Conservation (phyloP, 805 yeast species). For the Ogataea salicorniae region DNA sequence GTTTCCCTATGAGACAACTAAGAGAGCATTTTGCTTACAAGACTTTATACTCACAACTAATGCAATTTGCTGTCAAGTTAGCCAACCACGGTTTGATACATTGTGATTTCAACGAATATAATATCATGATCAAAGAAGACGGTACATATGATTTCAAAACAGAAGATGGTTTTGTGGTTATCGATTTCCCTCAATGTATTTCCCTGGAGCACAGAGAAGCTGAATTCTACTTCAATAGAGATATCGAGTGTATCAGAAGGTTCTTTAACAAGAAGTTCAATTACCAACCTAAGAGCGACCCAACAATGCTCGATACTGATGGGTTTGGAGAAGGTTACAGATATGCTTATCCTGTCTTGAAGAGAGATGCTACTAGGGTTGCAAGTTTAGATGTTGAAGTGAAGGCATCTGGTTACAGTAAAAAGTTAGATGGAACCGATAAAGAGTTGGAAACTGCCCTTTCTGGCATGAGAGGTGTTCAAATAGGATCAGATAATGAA, state of each 20-base stretch:
- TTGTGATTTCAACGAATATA: conserved; percentile 97
- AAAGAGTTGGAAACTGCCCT: conserved; percentile 76
- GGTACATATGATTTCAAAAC: conserved; percentile 48
- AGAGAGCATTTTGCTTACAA: conserved; percentile 65
- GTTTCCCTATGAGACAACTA: conserved; percentile 85
- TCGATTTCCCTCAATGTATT: conserved; percentile 98
- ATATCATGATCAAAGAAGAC: conserved; percentile 66
- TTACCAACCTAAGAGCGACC: conserved; percentile 64
- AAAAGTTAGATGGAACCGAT: conserved; percentile 36
- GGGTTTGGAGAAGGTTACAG: conserved; percentile 80
- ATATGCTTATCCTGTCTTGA: conserved; percentile 73
- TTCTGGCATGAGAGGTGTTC: conserved; percentile 52
- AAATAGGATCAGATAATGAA: conserved; percentile 28
- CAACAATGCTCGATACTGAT: conserved; percentile 67
- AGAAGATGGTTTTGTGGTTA: conserved; percentile 76
- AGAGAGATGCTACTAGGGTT: conserved; percentile 64
- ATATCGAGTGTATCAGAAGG: conserved; percentile 81
- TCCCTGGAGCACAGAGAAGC: conserved; percentile 91
- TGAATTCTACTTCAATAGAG: conserved; percentile 81
- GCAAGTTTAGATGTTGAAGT: conserved; percentile 78
- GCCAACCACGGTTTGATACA: conserved; percentile 90
- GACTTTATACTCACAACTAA: conserved; percentile 73
- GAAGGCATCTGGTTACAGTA: conserved; percentile 81
- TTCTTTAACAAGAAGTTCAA: conserved; percentile 77
- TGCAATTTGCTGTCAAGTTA: conserved; percentile 78